Conservation (phyloP, 2,329 filamentous ascomycete genomes). For the Bipolaris gigantea region DNA sequence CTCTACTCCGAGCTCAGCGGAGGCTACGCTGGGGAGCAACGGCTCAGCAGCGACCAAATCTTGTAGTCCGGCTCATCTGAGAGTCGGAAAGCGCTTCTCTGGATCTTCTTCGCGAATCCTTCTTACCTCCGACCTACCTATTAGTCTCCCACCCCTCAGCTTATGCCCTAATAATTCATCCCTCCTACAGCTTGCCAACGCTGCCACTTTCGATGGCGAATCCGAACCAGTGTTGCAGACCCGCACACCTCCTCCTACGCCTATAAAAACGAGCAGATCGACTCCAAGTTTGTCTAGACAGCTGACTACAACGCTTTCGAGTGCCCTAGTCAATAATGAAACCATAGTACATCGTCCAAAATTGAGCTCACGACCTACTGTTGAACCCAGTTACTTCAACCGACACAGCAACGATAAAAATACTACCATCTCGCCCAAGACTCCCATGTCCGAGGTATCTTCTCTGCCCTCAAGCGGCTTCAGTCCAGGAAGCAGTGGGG, state of each 20-base stretch:
- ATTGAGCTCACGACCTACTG: constrained; percentile 31
- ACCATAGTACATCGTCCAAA: constrained; percentile 41
- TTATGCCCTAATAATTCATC: constrained; percentile 23
- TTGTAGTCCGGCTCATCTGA: constrained; percentile 17
- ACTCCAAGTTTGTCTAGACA: constrained; percentile 35
- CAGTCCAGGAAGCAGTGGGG: constrained; percentile 30
- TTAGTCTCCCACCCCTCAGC: constrained; percentile 12
- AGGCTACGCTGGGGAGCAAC: constrained; percentile 9
- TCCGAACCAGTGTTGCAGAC: constrained; percentile 32
- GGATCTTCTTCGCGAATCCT: constrained; percentile 14
- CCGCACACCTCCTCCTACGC: constrained; percentile 11
- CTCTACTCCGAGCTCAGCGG: constrained; percentile 15
- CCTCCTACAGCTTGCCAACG: constrained; percentile 29
- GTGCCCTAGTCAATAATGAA: constrained; percentile 30
- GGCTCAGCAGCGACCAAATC: constrained; percentile 19
- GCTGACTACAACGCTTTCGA: constrained; percentile 31
- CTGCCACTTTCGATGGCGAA: constrained; percentile 39
- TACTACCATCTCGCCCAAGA: constrained; percentile 7
- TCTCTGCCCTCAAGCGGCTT: constrained; percentile 34
- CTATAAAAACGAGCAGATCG: constrained; percentile 32
- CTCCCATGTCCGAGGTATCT: constrained; percentile 19
- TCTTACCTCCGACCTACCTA: constrained; percentile 19
- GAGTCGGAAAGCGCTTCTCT: constrained; percentile 3
- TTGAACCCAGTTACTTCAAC: constrained; percentile 19
- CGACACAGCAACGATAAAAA: constrained; percentile 6